Percentiles rank a stretch among this genome's conserved stretches.
Conservation (phyloP, 306 rosid genomes). For the Dryas drummondii region DNA sequence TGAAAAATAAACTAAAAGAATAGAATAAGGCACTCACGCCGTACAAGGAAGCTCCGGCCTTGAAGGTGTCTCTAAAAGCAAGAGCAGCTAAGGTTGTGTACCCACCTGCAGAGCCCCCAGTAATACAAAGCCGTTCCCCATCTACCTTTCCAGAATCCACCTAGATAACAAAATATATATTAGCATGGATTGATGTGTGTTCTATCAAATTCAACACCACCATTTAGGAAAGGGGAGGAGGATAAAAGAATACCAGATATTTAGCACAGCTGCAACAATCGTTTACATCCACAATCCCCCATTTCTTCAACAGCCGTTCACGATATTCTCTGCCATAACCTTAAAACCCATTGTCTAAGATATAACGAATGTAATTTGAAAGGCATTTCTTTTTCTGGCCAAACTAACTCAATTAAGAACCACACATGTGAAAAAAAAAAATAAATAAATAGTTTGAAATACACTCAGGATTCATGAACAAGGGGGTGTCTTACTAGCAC, state of each 20-base stretch:
- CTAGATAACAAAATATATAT: constrained; percentile 37
- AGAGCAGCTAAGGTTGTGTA: constrained; percentile 95
- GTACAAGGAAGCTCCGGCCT: constrained; percentile 88
- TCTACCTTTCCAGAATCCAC: constrained; percentile 82
- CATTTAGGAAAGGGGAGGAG: not conserved
- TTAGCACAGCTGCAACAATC: constrained; percentile 94
- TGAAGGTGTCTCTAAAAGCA: constrained; percentile 69
- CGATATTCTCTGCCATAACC: constrained; percentile 94
- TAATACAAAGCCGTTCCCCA: constrained; percentile 73
- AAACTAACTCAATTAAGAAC: not conserved
- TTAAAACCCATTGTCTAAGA: constrained; percentile 25
- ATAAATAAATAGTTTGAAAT: not conserved
- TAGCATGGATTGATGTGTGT: not conserved
- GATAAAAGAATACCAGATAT: constrained; percentile 63
- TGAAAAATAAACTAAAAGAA: constrained; percentile 4
- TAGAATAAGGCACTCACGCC: constrained; percentile 65
- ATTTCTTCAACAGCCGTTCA: constrained; percentile 76
- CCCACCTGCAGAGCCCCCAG: constrained; percentile 97
- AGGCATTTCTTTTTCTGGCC: not conserved
- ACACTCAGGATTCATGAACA: not conserved
- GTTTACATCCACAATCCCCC: constrained; percentile 98
- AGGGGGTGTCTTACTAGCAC: too few relatives aligned
- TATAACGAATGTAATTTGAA: not conserved
- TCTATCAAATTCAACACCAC: not conserved
- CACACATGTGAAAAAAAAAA: not conserved